phyloP scores from a whole-genome alignment of 2,329 filamentous ascomycete species.

The Venturia oleaginea region DNA sequence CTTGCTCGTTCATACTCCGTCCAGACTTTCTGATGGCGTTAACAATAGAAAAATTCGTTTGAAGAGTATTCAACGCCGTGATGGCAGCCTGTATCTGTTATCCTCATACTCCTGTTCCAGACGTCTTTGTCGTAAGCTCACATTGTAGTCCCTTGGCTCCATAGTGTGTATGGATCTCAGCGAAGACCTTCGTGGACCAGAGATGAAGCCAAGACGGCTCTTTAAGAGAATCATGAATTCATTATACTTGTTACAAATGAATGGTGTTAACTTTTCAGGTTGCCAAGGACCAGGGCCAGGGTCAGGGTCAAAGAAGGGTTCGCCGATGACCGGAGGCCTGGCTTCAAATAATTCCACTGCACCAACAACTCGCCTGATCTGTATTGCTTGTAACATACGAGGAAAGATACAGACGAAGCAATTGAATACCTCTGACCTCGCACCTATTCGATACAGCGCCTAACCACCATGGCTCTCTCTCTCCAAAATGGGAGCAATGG shows the following conservation, averaged over 20 bases:
- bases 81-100: slow-evolving; percentile 53
- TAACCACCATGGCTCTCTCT: background rate
- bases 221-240: slow-evolving; percentile 7
- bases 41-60: slow-evolving; percentile 70
- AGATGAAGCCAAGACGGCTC: background rate
- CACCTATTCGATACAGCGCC: background rate
- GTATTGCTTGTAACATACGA: background rate
- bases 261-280: background rate
- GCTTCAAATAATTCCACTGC: background rate
- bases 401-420: background rate
- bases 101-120: slow-evolving; percentile 2
- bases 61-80: slow-evolving; percentile 62
- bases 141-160: slow-evolving; percentile 17
- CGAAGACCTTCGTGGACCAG: background rate
- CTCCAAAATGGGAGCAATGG: slow-evolving; percentile 6
- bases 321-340: background rate
- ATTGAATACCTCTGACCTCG: background rate
- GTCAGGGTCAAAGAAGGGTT: background rate
- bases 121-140: slow-evolving; percentile 16
- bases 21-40: slow-evolving; percentile 70
- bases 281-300: no score
- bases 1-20: slow-evolving; percentile 60
- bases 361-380: background rate
- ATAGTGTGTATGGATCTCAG: slow-evolving; percentile 13
- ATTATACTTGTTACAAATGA: background rate